Evolutionary conservation across 2,329 filamentous ascomycete genomes (phyloP), one percentile per base, ranked within the genome.

Genomic region (Aschersonia sp.): DNA sequence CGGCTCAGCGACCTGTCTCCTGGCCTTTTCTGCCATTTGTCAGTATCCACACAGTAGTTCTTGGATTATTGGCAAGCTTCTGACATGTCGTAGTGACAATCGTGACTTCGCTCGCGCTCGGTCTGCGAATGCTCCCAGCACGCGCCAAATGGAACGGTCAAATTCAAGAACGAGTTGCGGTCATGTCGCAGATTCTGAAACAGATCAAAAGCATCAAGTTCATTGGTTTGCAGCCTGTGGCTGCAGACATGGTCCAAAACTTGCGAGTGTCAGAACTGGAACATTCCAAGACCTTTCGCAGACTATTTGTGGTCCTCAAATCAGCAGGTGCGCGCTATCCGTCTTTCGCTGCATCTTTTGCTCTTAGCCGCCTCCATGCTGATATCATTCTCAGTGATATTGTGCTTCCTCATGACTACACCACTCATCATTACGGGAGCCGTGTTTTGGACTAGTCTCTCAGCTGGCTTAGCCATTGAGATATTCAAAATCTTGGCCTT

Each of bases 1-100:
- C 12, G 50, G 50, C 5, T 31, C 10, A 3, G 48, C 50, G 9
- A 45, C 45, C 9, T 48, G 51, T 28, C 46, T 53, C 6, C 44
- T 51, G 5, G 76, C 75, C 82, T 89, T 89, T 49, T 85, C 85
- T 2, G 80, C 82, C 50, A 86, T 81, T n/a, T 47, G 55, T 49
- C 31, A 45, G 45, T 49, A 6, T 38, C 30, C 4, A n/a, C 29
- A 6, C 47, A 43, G 31, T 45, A 32, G 6, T 30, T 29, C 48
- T 41, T 40, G 32, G 20, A 20, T 32, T 9, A n/a, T 30, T 32
- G 5, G 9, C 20, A 31, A 12, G 1, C 47, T 52, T 56, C 45
- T 9, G 59, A 54, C 12, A 56, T 49, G 0, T 62, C 59, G 20
- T 20, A 2, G 67, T 61, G 0, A 67, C 59, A 63, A 72, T 70